Evolutionary conservation across 1,284 basidiomycete species (phyloP).

Genomic region (Ustilago cynodontis): DNA sequence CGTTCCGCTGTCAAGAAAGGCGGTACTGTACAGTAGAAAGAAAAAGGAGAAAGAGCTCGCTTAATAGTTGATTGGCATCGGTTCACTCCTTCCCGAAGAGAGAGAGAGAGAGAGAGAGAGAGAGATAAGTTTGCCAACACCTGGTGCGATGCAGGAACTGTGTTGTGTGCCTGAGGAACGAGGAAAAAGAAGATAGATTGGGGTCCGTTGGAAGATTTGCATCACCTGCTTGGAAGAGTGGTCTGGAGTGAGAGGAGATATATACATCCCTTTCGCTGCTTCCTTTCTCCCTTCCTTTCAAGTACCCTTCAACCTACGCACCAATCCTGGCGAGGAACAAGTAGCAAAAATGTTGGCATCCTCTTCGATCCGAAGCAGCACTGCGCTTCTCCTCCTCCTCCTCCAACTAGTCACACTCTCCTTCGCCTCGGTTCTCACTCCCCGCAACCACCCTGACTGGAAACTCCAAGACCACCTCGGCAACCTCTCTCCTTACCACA

Average conservation of each 20-base stretch:
- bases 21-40: too few species aligned
- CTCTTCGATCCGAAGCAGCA: neutral
- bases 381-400: conserved; percentile 19
- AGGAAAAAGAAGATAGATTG: neutral
- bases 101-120: neutral
- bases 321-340: too few species aligned
- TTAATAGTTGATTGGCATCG: neutral
- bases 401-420: conserved; percentile 24
- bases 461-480: conserved; percentile 27
- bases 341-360: conserved; percentile 6
- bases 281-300: neutral
- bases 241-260: too few species aligned
- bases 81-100: neutral
- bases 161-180: too few species aligned
- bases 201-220: neutral
- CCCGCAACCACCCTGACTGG: neutral
- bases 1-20: neutral
- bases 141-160: neutral
- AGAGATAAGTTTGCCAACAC: neutral
- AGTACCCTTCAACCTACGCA: too few species aligned
- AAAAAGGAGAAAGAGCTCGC: neutral
- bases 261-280: too few species aligned
- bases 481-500: conserved; percentile 70
- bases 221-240: too few species aligned
- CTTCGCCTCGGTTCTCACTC: conserved; percentile 6